phyloP scores from a whole-genome alignment of 495 filamentous ascomycete genomes.

The Neurospora sp. region DNA sequence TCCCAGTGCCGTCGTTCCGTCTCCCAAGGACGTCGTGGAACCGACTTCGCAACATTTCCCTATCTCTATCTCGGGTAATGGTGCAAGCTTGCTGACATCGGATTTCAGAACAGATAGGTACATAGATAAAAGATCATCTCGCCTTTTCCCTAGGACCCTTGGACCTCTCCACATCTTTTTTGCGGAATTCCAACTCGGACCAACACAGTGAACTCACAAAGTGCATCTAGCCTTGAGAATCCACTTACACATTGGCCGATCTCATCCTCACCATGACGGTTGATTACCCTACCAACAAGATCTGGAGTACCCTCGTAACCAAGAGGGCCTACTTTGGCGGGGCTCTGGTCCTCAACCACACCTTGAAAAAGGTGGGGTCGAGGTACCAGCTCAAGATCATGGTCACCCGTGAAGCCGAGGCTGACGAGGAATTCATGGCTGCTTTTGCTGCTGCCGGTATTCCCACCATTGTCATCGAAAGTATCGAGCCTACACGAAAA shows the following conservation, averaged over 20 bases:
- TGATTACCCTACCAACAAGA: constrained; percentile 17
- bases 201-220: not conserved
- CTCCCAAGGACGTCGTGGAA: not conserved
- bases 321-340: constrained; percentile 31
- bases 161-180: not conserved
- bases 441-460: constrained; percentile 29
- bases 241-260: not conserved
- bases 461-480: constrained; percentile 28
- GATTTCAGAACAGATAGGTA: not conserved
- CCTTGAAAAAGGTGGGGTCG: constrained; percentile 22
- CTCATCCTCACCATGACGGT: not conserved
- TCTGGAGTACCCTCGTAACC: constrained; percentile 31
- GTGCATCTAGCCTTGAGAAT: not conserved
- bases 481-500: constrained; percentile 28
- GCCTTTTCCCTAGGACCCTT: not conserved
- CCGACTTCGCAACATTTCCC: not conserved
- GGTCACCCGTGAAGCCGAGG: constrained; percentile 29
- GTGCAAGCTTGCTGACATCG: not conserved
- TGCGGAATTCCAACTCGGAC: not conserved
- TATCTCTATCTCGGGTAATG: not conserved
- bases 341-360: constrained; percentile 27
- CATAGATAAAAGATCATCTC: not conserved
- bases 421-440: constrained; percentile 29
- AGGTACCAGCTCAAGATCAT: constrained; percentile 31
- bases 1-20: not conserved